Evolutionary conservation across 2,329 filamentous ascomycete species (phyloP).

Genomic region (Fusarium nurragi): DNA sequence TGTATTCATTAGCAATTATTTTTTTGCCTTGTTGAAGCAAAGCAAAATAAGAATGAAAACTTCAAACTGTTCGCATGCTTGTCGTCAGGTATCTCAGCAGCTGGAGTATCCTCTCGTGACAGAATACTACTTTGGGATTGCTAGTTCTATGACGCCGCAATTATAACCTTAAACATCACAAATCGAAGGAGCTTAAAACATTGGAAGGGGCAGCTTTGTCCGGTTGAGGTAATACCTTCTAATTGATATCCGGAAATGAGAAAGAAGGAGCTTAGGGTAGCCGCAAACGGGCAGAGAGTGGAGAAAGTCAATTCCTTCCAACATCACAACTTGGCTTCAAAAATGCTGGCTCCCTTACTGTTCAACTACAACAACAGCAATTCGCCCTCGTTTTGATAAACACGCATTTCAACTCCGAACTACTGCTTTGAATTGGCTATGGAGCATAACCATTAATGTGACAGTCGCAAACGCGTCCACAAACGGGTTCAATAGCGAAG

Average conservation of each 20-base stretch:
- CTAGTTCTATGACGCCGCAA: background rate
- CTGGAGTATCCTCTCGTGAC: background rate
- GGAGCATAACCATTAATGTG: background rate
- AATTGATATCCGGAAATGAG: background rate
- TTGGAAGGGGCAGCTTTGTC: background rate
- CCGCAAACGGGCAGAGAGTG: slow-evolving; percentile 28
- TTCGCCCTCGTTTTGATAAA: background rate
- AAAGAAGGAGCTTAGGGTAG: background rate
- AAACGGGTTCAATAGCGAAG: slow-evolving; percentile 39
- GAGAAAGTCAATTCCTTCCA: slow-evolving; percentile 1
- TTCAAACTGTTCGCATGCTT: background rate
- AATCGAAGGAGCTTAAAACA: background rate
- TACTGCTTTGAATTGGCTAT: background rate
- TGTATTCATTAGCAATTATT: background rate
- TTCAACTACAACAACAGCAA: background rate
- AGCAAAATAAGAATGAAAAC: too few species aligned
- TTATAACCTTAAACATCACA: slow-evolving; percentile 7
- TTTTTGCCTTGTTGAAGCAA: background rate
- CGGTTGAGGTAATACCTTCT: background rate
- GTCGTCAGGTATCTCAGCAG: slow-evolving; percentile 4
- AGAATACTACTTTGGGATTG: background rate
- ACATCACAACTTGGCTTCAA: background rate
- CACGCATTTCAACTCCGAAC: background rate
- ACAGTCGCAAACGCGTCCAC: slow-evolving; percentile 31
- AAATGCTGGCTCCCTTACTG: background rate